A percentile compares a stretch with the other conserved stretches of the same genome.
Conservation (phyloP, 2,329 filamentous ascomycete genomes). For the Arthrobotrys pseudoclavata region DNA sequence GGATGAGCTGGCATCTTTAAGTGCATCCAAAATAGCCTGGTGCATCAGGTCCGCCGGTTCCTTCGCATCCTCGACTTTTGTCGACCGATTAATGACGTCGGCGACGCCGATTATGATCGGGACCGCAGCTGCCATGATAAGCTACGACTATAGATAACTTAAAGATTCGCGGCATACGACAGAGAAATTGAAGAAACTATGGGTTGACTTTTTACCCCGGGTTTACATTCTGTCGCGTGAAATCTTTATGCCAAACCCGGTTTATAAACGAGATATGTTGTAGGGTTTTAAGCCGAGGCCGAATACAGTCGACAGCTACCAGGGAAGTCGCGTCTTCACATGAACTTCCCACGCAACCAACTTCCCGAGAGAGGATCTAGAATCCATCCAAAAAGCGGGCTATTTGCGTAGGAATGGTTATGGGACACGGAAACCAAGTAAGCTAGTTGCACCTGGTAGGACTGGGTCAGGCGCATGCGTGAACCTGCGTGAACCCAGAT, state of each 20-base stretch:
- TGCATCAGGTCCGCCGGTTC: constrained; percentile 75
- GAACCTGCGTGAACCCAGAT: too few relatives aligned
- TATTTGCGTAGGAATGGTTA: neutral
- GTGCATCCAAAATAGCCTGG: constrained; percentile 70
- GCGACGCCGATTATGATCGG: constrained; percentile 76
- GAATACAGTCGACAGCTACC: neutral
- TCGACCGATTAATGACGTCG: constrained; percentile 74
- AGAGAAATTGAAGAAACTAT: neutral
- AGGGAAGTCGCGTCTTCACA: constrained; percentile 5
- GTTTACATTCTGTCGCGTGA: neutral
- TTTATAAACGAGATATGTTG: neutral
- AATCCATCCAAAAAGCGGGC: neutral
- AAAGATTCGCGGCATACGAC: neutral
- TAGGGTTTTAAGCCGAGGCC: constrained; percentile 11
- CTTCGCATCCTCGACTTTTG: constrained; percentile 70
- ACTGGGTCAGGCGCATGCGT: too few relatives aligned
- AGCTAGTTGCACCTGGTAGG: too few relatives aligned
- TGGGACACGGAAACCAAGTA: neutral
- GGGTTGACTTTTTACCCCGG: neutral
- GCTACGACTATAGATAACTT: neutral
- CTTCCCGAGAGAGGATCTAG: neutral
- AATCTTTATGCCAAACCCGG: neutral
- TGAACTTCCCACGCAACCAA: neutral
- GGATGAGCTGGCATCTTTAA: constrained; percentile 69
- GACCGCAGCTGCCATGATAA: constrained; percentile 47